These are phyloP conservation scores for Rhinocladiella mackenziei DNA, from an alignment of 2,329 filamentous ascomycete genomes.

Conservation along the genomic window DNA sequence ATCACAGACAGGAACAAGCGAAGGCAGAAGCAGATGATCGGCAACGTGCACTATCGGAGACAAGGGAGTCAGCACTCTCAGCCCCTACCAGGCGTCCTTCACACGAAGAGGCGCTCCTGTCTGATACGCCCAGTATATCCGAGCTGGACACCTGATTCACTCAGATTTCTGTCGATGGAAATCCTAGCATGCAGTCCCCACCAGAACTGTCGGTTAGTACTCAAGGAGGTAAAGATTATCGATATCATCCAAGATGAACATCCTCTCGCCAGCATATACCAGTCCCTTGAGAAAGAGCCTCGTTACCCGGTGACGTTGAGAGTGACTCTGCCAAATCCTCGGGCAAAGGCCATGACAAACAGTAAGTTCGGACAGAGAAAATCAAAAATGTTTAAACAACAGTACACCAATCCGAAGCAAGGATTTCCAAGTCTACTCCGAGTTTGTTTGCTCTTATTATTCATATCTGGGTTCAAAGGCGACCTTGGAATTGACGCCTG, in stretches of 20 bases:
- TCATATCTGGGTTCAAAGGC: too few species aligned
- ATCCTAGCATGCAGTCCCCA: not conserved
- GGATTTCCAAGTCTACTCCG: too few species aligned
- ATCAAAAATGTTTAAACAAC: too few species aligned
- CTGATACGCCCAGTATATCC: slow-evolving; percentile 3
- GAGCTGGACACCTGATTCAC: not conserved
- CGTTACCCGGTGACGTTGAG: slow-evolving; percentile 5
- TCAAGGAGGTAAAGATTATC: slow-evolving; percentile 3
- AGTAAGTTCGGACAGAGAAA: not conserved
- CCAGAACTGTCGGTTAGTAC: slow-evolving; percentile 3
- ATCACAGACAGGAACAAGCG: not conserved
- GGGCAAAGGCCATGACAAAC: not conserved
- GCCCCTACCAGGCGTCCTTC: not conserved
- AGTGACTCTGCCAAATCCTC: not conserved
- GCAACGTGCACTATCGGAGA: not conserved
- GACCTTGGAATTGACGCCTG: too few species aligned
- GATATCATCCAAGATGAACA: not conserved
- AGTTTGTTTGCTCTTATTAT: too few species aligned
- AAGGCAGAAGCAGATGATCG: not conserved
- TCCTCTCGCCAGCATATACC: slow-evolving; percentile 2
- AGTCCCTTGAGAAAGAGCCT: slow-evolving; percentile 13
- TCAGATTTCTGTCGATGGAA: too few species aligned
- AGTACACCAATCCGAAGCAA: too few species aligned
- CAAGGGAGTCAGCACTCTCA: not conserved
- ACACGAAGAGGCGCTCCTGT: not conserved